Percentiles rank a stretch among this genome's conserved stretches.
These are phyloP conservation scores for Chaetomium tenue DNA, from an alignment of 495 filamentous ascomycete species.

Conservation along the genomic window DNA sequence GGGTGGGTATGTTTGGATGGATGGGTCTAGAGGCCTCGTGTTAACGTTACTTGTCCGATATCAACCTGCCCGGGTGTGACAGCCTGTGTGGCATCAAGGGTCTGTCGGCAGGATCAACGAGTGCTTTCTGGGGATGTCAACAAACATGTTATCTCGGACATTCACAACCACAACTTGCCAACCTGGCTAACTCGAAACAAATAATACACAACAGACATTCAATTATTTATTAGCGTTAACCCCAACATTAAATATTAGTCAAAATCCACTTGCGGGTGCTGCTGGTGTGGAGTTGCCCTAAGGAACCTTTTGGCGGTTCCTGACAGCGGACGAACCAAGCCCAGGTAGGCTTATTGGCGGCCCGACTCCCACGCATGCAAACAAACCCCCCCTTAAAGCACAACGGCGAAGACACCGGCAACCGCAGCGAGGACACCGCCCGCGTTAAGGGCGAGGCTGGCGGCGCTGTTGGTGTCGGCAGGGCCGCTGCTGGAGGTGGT, in stretches of 20 bases:
- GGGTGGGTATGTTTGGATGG: no score
- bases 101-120: no score
- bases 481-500: conserved; percentile 28
- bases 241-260: conserved; percentile 18
- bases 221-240: conserved; percentile 20
- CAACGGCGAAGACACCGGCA: conserved; percentile 37
- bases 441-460: conserved; percentile 35
- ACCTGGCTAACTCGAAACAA: no score
- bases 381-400: conserved; percentile 29
- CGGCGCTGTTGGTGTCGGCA: conserved; percentile 35
- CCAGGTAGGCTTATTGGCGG: neutral
- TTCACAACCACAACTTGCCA: neutral
- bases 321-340: neutral
- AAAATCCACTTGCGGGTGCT: neutral
- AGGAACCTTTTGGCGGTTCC: neutral
- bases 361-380: neutral
- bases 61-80: no score
- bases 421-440: conserved; percentile 37
- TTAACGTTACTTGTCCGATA: no score
- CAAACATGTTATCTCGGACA: no score
- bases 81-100: no score
- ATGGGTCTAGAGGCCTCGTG: no score
- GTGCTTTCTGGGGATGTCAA: no score
- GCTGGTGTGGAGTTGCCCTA: neutral
- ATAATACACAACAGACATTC: neutral